Percentiles rank a stretch among this genome's conserved stretches.
Evolutionary conservation across 2,329 filamentous ascomycete species (phyloP).

Genomic region (Teratosphaeriaceae sp.): DNA sequence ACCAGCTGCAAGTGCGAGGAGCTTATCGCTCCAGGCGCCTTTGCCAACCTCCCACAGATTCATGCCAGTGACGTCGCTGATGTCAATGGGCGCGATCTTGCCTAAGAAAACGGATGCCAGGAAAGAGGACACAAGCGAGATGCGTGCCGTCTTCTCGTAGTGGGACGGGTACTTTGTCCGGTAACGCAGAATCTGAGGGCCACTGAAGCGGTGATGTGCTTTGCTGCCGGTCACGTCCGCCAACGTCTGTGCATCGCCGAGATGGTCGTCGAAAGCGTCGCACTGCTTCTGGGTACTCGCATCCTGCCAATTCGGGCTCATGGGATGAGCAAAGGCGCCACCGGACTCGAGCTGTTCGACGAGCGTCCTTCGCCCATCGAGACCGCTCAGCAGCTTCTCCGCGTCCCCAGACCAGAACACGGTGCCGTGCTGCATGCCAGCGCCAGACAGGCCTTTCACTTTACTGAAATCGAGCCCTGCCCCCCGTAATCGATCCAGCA

Average conservation of each 20-base stretch:
- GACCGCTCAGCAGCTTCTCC: constrained; percentile 52
- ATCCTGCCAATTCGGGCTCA: constrained; percentile 97
- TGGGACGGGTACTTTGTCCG: constrained; percentile 71
- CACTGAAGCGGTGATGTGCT: constrained; percentile 96
- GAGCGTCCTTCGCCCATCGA: constrained; percentile 57
- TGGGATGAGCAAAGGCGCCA: constrained; percentile 70
- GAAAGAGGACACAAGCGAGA: constrained; percentile 93
- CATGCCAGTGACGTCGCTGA: constrained; percentile 92
- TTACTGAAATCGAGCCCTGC: constrained; percentile 65
- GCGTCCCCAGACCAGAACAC: constrained; percentile 81
- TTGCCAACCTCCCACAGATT: constrained; percentile 87
- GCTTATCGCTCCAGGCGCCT: constrained; percentile 64
- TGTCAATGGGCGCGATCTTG: constrained; percentile 79
- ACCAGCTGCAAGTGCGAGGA: constrained; percentile 70
- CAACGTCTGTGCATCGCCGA: constrained; percentile 61
- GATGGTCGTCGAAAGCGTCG: constrained; percentile 70
- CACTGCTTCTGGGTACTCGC: constrained; percentile 90
- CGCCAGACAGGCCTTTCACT: constrained; percentile 78
- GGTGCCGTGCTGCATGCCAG: constrained; percentile 95
- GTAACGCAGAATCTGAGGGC: constrained; percentile 91
- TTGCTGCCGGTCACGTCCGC: constrained; percentile 82
- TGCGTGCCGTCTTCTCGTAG: constrained; percentile 73
- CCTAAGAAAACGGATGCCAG: constrained; percentile 86
- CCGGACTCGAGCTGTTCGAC: constrained; percentile 60
- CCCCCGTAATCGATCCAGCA: constrained; percentile 64